A percentile compares a stretch with the other conserved stretches of the same genome.
Conservation (phyloP, 2,329 filamentous ascomycete genomes). For the Cordyceps pruinosa region DNA sequence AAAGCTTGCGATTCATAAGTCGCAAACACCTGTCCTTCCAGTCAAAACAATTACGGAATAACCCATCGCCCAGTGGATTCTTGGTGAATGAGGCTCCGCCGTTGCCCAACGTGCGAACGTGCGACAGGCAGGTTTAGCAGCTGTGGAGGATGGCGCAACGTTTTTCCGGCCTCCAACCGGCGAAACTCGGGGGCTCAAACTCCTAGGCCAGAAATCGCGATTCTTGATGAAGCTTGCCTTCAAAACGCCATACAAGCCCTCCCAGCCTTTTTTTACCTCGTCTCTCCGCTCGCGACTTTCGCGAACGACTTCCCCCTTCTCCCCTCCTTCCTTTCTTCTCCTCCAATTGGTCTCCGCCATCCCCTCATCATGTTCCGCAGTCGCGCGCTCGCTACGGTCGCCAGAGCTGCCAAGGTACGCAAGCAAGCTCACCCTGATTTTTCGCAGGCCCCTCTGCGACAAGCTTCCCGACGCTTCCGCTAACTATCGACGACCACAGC, state of each 20-base stretch:
- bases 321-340: constrained; percentile 8
- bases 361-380: constrained; percentile 70
- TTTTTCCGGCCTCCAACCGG: constrained; percentile 14
- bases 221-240: constrained; percentile 9
- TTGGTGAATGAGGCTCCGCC: not conserved
- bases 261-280: constrained; percentile 1
- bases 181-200: constrained; percentile 14
- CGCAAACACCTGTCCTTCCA: not conserved
- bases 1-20: not conserved
- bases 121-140: not conserved
- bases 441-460: constrained; percentile 2
- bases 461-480: constrained; percentile 17
- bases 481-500: constrained; percentile 4
- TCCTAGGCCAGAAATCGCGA: constrained; percentile 12
- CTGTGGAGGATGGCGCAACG: constrained; percentile 10
- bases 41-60: not conserved
- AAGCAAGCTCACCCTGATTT: constrained; percentile 11
- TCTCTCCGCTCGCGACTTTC: constrained; percentile 4
- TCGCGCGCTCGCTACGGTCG: constrained; percentile 70
- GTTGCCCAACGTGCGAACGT: not conserved
- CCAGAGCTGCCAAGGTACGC: constrained; percentile 70
- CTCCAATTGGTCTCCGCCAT: constrained; percentile 13
- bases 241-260: constrained; percentile 1
- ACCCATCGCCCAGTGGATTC: not conserved
- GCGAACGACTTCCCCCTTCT: constrained; percentile 14